phyloP scores from a whole-genome alignment of 495 filamentous ascomycete genomes.

The Trichoderma parareesei region DNA sequence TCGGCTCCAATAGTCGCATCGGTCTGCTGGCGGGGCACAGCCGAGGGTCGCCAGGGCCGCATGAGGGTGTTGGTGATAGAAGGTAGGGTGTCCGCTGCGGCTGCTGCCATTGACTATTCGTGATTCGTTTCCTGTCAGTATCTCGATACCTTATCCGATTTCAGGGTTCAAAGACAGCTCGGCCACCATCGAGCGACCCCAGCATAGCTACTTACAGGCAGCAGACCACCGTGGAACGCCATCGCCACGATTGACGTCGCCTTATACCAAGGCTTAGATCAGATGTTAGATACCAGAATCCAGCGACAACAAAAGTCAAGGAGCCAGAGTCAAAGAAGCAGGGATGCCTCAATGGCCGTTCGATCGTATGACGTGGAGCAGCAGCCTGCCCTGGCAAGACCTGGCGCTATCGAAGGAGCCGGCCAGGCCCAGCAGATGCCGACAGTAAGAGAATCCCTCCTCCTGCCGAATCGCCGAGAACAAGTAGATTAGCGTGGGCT shows the following conservation, averaged over 20 bases:
- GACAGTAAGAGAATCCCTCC: not conserved
- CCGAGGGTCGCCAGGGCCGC: constrained; percentile 10
- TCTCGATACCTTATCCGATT: not conserved
- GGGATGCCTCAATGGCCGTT: not conserved
- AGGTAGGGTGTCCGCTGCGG: constrained; percentile 47
- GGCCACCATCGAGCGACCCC: not conserved
- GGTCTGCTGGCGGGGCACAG: constrained; percentile 11
- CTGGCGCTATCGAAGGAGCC: constrained; percentile 2
- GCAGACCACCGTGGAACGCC: constrained; percentile 35
- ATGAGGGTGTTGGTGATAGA: constrained; percentile 41
- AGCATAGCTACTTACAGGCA: constrained; percentile 27
- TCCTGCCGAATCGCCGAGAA: not conserved
- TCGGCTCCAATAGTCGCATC: constrained; percentile 11
- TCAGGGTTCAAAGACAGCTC: not conserved
- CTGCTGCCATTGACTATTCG: constrained; percentile 39
- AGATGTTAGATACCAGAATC: not conserved
- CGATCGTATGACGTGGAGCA: constrained; percentile 5
- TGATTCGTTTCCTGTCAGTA: constrained; percentile 9
- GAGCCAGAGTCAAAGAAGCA: not conserved
- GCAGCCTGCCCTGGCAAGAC: constrained; percentile 1
- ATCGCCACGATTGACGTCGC: constrained; percentile 18
- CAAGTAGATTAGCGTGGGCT: not conserved
- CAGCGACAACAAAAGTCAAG: not conserved
- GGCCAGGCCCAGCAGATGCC: not conserved
- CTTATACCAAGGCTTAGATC: not conserved